These are phyloP conservation scores for Alternaria rosae DNA, from an alignment of 2,329 filamentous ascomycete species.

Conservation along the genomic window DNA sequence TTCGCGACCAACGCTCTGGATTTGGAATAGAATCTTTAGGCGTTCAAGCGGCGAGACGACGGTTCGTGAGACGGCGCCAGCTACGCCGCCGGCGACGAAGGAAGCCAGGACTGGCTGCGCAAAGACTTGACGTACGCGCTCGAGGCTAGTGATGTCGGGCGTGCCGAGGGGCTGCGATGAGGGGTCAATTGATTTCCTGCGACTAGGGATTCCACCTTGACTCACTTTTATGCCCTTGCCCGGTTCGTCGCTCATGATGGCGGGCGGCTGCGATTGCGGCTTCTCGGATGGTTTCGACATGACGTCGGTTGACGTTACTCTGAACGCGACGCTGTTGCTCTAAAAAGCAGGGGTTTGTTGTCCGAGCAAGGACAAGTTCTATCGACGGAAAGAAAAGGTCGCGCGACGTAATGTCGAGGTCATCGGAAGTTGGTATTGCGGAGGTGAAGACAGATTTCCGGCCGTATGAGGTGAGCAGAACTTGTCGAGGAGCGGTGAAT, in stretches of 20 bases:
- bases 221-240: constrained; percentile 34
- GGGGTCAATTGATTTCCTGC: constrained; percentile 22
- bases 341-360: not conserved
- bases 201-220: constrained; percentile 2
- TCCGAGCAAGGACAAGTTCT: constrained; percentile 15
- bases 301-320: constrained; percentile 11
- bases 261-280: constrained; percentile 21
- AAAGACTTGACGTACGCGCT: constrained; percentile 53
- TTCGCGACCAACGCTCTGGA: constrained; percentile 87
- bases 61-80: constrained; percentile 95
- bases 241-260: constrained; percentile 30
- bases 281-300: constrained; percentile 33
- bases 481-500: constrained; percentile 23
- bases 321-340: constrained; percentile 8
- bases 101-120: constrained; percentile 88
- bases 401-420: constrained; percentile 32
- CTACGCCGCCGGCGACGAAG: constrained; percentile 92
- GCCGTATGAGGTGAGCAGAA: constrained; percentile 13
- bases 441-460: constrained; percentile 25
- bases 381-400: constrained; percentile 30
- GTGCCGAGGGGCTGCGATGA: constrained; percentile 24
- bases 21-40: constrained; percentile 96
- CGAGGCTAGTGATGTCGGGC: constrained; percentile 27
- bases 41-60: constrained; percentile 96
- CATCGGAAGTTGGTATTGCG: constrained; percentile 38